Base-by-base conservation (phyloP, 495 filamentous ascomycete genomes). In the Achaetomiella virescens region DNA sequence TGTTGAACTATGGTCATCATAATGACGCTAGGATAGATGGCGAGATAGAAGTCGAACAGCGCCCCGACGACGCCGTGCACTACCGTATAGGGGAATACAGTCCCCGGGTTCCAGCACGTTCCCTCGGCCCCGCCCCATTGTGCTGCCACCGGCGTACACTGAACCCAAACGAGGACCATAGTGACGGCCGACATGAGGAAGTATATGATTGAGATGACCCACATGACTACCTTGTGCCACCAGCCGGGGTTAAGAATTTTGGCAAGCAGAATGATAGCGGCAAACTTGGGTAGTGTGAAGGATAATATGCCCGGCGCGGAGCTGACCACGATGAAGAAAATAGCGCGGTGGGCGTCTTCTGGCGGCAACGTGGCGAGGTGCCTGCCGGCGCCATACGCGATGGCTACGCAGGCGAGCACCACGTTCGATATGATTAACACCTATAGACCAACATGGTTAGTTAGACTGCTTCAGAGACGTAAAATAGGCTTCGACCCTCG, bases 41-140 rank as follows among this genome's bases (percentile, higher is more conserved):
- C 63, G 12, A 67, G 29, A 35, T 66, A 67, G 11, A 67, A 61
- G 58, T 67, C 65, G n/a, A 66, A 58, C 14, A 63, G 20, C 14
- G 24, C 63, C 3, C 60, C 63, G 35, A n/a, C n/a, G 22, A 57
- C 42, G 14, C 61, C 64, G 36, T 59, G 18, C 1, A 53, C 29
- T 20, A 66, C 27, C 31, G 61, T 48, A 25, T 61, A 63, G 45
- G 52, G 44, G 52, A 66, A 42, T 0, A 46, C 55, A 46, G 61
- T 60, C 33, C 47, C 36, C 9, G 52, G 54, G 61, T 63, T 52
- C 58, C 52, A 55, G 53, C 64, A 66, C 2, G 33, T 53, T 1
- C 55, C 60, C 11, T 51, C 29, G 33, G 41, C 51, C 2, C 21
- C 56, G 11, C 52, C 57, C 63, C 65, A 66, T 22, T 66, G 65